Evolutionary conservation across 1,284 basidiomycete genomes (phyloP), one percentile per base, ranked within the genome.

Genomic region (Ganoderma sinense): DNA sequence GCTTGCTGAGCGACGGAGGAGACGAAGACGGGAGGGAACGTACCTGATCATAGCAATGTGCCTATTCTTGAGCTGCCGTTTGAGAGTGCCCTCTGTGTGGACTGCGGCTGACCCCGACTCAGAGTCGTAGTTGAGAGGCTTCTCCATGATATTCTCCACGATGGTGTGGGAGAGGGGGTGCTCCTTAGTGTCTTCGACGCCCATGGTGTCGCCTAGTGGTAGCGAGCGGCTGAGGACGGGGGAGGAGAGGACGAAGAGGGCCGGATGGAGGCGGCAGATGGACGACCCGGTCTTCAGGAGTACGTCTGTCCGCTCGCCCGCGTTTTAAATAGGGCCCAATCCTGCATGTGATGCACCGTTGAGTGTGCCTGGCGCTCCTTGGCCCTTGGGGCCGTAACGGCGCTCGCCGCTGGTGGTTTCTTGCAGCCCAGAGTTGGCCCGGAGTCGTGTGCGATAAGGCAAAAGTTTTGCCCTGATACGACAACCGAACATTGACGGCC

Each of bases 1-100:
- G 33, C 3, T 41, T 39, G 20, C 31, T 4, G 18, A 4, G 33
- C 3, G 39, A 26, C 11, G 14, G 10, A 6, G 51, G 31, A 26
- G 7, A 3, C 31, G 39, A 29, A 8, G 45, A 48, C 45, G 3
- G n/a, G 45, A 60, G n/a, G 48, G 20, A 7, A 71, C 75, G 33
- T 16, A 80, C 79, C 79, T 81, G 71, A 82, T 83, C 82, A 83
- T 82, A 67, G 81, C 80, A 62, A 82, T 78, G 71, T 83, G 81
- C 71, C 81, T 75, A 74, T 82, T 81, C 75, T 83, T 82, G 71
- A 83, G 78, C 73, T 80, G 79, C 33, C 80, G 77, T 72, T 81
- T 76, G 68, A 82, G 75, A 39, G 66, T 76, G 62, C 63, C 67
- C 40, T 72, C 68, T 29, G 40, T 33, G 26, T 69, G 73, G n/a